Conservation (phyloP, 2,329 filamentous ascomycete genomes). For the Tolypocladium endophyticum region DNA sequence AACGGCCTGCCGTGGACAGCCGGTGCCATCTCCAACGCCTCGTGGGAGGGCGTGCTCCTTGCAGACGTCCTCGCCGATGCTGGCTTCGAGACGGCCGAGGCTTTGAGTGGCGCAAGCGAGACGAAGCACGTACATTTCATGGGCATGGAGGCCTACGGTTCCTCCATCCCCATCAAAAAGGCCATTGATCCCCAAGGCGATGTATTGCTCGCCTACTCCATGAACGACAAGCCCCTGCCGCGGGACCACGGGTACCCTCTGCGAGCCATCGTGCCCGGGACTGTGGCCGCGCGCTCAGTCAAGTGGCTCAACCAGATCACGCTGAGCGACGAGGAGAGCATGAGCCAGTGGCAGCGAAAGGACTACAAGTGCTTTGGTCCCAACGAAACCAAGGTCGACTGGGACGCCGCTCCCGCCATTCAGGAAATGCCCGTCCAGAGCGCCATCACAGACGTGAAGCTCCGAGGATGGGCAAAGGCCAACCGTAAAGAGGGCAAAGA, state of each 20-base stretch:
- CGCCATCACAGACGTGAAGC: conserved; percentile 45
- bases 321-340: conserved; percentile 55
- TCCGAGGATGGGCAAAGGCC: conserved; percentile 23
- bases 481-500: background rate
- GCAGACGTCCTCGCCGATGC: conserved; percentile 46
- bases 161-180: conserved; percentile 49
- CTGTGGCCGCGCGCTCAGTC: conserved; percentile 56
- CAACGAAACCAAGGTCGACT: conserved; percentile 49
- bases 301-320: conserved; percentile 59
- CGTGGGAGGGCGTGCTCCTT: conserved; percentile 46
- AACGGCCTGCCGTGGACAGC: conserved; percentile 50
- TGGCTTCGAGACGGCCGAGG: conserved; percentile 33
- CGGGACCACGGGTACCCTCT: conserved; percentile 58
- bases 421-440: conserved; percentile 60
- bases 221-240: conserved; percentile 55
- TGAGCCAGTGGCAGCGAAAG: conserved; percentile 53
- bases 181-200: conserved; percentile 50
- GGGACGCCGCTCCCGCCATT: conserved; percentile 52
- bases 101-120: conserved; percentile 23
- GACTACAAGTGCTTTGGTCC: conserved; percentile 63
- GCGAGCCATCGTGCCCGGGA: conserved; percentile 51
- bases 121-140: conserved; percentile 46
- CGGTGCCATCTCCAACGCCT: conserved; percentile 49
- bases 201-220: conserved; percentile 55
- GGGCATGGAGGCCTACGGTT: conserved; percentile 49